A percentile compares a stretch with the other conserved stretches of the same genome.
phyloP scores from a whole-genome alignment of 2,329 filamentous ascomycete species.

The Cryphonectria japonica region DNA sequence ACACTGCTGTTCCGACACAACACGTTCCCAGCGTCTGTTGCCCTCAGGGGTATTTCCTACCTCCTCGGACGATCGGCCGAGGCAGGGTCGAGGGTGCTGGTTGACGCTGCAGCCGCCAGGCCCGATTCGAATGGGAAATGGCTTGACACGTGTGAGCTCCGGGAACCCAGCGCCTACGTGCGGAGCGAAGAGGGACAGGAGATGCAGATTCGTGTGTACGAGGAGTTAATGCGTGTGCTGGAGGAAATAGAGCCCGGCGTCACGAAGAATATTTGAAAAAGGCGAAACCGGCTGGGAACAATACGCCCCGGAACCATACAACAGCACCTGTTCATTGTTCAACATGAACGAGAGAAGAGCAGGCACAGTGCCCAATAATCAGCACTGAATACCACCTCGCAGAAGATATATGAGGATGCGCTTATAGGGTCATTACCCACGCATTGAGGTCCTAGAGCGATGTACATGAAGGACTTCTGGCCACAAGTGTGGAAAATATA shows the following conservation, averaged over 20 bases:
- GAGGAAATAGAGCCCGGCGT: slow-evolving; percentile 48
- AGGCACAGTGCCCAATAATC: no score
- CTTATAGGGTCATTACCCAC: no score
- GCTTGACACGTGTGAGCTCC: slow-evolving; percentile 41
- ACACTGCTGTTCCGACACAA: slow-evolving; percentile 44
- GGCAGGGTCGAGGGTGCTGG: slow-evolving; percentile 45
- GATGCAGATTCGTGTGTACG: slow-evolving; percentile 44
- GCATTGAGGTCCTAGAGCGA: no score
- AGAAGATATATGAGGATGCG: no score
- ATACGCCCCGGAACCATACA: neutral
- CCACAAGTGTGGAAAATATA: no score
- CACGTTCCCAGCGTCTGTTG: slow-evolving; percentile 19
- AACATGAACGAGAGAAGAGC: no score
- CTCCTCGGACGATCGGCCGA: slow-evolving; percentile 44
- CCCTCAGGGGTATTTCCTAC: neutral
- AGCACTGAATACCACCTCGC: no score
- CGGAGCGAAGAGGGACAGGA: slow-evolving; percentile 43
- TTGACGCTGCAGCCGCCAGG: slow-evolving; percentile 43
- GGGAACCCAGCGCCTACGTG: slow-evolving; percentile 38
- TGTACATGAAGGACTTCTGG: no score
- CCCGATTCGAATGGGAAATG: slow-evolving; percentile 47
- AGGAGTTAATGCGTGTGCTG: slow-evolving; percentile 47
- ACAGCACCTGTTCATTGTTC: no score
- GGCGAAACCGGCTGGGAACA: neutral
- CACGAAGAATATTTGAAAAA: slow-evolving; percentile 37